phyloP scores from a whole-genome alignment of 75 land plant genomes.

The Pinus albicaulis region DNA sequence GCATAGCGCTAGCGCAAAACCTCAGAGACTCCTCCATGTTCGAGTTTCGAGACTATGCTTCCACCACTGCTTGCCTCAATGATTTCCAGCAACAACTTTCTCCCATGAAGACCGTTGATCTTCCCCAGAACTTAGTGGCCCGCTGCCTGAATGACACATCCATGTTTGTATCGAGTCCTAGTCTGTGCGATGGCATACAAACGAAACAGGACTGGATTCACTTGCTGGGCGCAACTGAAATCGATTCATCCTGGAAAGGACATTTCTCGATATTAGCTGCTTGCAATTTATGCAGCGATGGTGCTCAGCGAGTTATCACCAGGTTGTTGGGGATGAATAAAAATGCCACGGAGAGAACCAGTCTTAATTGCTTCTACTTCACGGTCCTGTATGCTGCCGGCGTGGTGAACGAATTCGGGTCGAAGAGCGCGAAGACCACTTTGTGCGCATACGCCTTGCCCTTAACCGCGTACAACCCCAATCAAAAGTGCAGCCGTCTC shows the following conservation, averaged over 20 bases:
- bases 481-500: too few relatives aligned
- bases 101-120: too few relatives aligned
- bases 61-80: conserved; percentile 50
- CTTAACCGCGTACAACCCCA: too few relatives aligned
- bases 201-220: too few relatives aligned
- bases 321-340: too few relatives aligned
- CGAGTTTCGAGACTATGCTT: conserved; percentile 45
- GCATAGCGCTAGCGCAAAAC: conserved; percentile 32
- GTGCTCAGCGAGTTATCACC: too few relatives aligned
- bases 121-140: too few relatives aligned
- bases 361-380: conserved; percentile 8
- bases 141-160: too few relatives aligned
- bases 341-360: too few relatives aligned
- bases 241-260: conserved; percentile 45
- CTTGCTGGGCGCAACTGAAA: background rate
- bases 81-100: conserved; percentile 6
- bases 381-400: conserved; percentile 49
- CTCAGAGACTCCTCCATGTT: conserved; percentile 18
- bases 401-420: conserved; percentile 41
- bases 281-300: too few relatives aligned
- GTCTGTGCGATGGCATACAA: too few relatives aligned
- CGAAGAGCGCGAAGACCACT: conserved; percentile 28
- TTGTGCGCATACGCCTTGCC: too few relatives aligned
- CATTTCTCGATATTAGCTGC: conserved; percentile 32
- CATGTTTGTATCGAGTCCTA: background rate